Evolutionary conservation across 768 basidiomycete genomes (phyloP), one percentile per base, ranked within the genome.

Genomic region (Termitomyces sp.): DNA sequence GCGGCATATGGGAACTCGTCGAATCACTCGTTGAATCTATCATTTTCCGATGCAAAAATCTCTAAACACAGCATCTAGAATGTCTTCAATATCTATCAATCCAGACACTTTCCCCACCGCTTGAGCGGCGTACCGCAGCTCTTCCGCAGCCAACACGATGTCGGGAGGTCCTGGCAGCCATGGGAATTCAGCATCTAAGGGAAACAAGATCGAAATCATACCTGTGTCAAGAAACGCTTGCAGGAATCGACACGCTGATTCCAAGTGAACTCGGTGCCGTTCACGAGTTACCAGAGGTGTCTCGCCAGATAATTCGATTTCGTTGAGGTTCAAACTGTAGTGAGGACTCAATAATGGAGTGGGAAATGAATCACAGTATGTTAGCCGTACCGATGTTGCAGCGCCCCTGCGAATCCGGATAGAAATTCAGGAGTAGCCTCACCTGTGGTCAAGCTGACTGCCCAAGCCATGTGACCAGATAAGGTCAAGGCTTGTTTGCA

Each of bases 1-100:
- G 88, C 85, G 2, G 92, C 94, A 64, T 94, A 92, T 23, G 94
- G 83, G 23, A 96, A 75, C 64, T 94, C 91, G 66, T 96, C 94
- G n/a, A n/a, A 23, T 35, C 13, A 22, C 12, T 13, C 7, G 2
- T 23, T 13, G 15, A n/a, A 22, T 16, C 23, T 33, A 32, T 59
- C 43, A 65, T 72, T 94, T 92, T 35, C 93, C 93, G 49, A 95
- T 91, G 64, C 94, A 96, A 68, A 96, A 96, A 48, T 90, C 88
- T 32, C 78, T 76, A 65, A 96, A 96, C 23, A 96, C 79, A 18
- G 81, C 81, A 54, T 93, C 91, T 20, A 96, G 68, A 7, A 95
- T 76, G 56, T 95, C 91, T 62, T 96, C 94, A 12, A 86, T 83
- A 43, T 86, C 86, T 52, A 96, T 86, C 7, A 79, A 65, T 4